Base-by-base conservation (phyloP, 352 stramenopile genomes). In the Phytophthora citricola region DNA sequence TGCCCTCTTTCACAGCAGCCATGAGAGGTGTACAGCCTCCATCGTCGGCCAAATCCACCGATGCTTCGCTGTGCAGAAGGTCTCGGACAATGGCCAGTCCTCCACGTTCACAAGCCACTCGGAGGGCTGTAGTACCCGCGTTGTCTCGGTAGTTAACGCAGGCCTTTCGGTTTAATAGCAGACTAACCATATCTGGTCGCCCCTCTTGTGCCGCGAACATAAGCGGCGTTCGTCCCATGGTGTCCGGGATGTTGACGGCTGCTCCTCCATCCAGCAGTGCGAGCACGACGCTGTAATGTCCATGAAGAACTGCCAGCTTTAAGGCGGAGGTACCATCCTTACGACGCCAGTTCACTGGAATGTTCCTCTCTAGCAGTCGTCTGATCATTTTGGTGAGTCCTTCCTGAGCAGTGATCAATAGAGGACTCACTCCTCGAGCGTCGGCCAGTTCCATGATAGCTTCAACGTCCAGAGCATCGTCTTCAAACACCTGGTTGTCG, bases 21-120 rank as follows among this genome's bases (percentile, higher is more conserved):
- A 78, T 71, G 7, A 78, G 65, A 24, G 65, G 70, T 6, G 70
- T 78, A n/a, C 17, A 75, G 51, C 70, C 70, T 29, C 60, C 38
- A 8, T 63, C 39, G 31, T 78, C 70, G 0, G 60, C 62, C 22
- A 73, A 64, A 22, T 69, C 40, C 26, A 61, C 27, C 11, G 58
- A 58, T 54, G 58, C 66, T 2, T 58, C 66, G 38, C 43, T 56
- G 15, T 59, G 38, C 17, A 74, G 27, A 5, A 78, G 65, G 9
- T 62, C 50, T 31, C 31, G 56, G 20, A 72, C 66, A 34, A 66
- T 41, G 15, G 31, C 5, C 14, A 59, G 15, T 11, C 64, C 50
- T 4, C 70, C 60, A 48, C 57, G 44, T 20, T 66, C 64, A 11
- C 59, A 62, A 3, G 66, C 59, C 14, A 78, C 31, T 14, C 56